Evolutionary conservation across 192 early-diverging fungal genomes (phyloP).

Genomic region (Chytriomyces confervae): DNA sequence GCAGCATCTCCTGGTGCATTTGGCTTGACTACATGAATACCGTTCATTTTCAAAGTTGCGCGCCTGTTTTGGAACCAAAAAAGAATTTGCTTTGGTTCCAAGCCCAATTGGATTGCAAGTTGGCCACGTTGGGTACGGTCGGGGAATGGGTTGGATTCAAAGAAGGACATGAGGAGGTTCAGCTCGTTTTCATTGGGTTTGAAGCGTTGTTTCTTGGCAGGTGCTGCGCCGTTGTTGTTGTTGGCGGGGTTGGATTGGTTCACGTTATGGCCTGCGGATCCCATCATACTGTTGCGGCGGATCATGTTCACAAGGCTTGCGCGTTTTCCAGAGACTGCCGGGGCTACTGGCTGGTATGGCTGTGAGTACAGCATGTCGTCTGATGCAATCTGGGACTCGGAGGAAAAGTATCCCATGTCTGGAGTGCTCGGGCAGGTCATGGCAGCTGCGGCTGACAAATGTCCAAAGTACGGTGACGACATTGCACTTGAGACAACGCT

Average conservation of each 20-base stretch:
- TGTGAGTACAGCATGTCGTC: neutral
- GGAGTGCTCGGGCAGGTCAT: neutral
- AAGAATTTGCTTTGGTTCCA: slow-evolving; percentile 91
- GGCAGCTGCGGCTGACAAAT: neutral
- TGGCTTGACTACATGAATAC: slow-evolving; percentile 1
- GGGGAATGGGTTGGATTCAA: slow-evolving; percentile 86
- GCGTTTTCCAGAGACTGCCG: neutral
- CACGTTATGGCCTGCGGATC: neutral
- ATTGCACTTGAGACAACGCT: neutral
- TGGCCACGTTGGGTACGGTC: slow-evolving; percentile 77
- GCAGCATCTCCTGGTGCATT: neutral
- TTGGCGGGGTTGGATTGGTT: neutral
- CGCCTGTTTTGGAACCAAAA: slow-evolving; percentile 98
- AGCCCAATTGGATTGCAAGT: slow-evolving; percentile 78
- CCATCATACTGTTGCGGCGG: neutral
- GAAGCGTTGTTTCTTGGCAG: slow-evolving; percentile 2
- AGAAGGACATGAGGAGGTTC: slow-evolving; percentile 74
- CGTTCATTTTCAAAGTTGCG: slow-evolving; percentile 20
- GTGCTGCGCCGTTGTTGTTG: neutral
- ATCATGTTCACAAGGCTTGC: neutral
- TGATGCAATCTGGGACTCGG: too few species aligned
- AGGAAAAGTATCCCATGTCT: too few species aligned
- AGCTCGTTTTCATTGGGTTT: slow-evolving; percentile 52
- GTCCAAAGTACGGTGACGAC: neutral
- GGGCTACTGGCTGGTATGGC: neutral